A percentile compares a stretch with the other conserved stretches of the same genome.
Evolutionary conservation across 2,329 filamentous ascomycete genomes (phyloP).

Genomic region (Aureobasidium sp.): DNA sequence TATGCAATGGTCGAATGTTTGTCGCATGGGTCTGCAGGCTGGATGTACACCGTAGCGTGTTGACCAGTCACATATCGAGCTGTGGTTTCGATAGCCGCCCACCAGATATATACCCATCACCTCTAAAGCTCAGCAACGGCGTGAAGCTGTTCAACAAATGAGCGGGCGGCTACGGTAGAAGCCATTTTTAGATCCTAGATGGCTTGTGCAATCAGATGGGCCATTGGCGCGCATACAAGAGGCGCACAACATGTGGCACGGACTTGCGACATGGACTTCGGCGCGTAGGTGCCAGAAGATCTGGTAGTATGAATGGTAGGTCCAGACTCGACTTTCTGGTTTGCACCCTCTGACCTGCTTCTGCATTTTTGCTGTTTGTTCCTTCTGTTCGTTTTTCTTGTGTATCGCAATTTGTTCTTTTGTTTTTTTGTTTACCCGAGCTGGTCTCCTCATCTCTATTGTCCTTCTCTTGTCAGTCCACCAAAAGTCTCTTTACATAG

Average conservation of each 20-base stretch:
- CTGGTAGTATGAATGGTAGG: slow-evolving; percentile 2
- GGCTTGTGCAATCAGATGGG: neutral
- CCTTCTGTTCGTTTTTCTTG: neutral
- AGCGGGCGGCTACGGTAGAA: neutral
- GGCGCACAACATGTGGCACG: slow-evolving; percentile 9
- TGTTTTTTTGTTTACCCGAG: neutral
- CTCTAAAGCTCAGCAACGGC: neutral
- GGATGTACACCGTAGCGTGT: neutral
- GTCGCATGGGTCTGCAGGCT: neutral
- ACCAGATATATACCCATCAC: neutral
- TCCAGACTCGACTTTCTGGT: neutral
- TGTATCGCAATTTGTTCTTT: neutral
- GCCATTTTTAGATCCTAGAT: too few species aligned
- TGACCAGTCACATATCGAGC: neutral
- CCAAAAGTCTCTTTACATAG: neutral
- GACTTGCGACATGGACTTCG: slow-evolving; percentile 3
- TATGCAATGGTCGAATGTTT: neutral
- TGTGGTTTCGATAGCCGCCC: neutral
- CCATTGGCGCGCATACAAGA: neutral
- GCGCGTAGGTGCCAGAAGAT: slow-evolving; percentile 1
- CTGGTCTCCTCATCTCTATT: neutral
- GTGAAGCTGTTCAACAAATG: neutral
- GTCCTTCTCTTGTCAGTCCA: neutral
- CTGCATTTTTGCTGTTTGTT: neutral
- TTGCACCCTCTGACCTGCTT: neutral